These are phyloP conservation scores for Pseudevernia furfuracea DNA, from an alignment of 495 filamentous ascomycete species.

Conservation along the genomic window DNA sequence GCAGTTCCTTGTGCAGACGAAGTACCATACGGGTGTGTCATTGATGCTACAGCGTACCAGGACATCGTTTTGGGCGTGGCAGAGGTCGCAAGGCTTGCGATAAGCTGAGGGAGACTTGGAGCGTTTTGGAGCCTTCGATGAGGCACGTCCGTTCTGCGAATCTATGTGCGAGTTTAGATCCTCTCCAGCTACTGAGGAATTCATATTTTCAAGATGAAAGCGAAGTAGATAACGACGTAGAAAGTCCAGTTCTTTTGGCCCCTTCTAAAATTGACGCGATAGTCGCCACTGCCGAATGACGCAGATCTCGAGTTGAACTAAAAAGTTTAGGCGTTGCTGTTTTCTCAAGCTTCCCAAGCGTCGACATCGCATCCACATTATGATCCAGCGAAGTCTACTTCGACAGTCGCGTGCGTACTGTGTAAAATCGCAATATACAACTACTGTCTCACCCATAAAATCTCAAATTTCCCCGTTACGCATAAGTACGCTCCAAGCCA, in stretches of 20 bases:
- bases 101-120: slow-evolving; percentile 23
- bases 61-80: slow-evolving; percentile 18
- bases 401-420: slow-evolving; percentile 10
- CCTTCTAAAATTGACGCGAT: background rate
- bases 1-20: slow-evolving; percentile 25
- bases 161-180: no score
- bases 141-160: no score
- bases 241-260: background rate
- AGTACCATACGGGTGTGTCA: slow-evolving; percentile 20
- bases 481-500: slow-evolving; percentile 11
- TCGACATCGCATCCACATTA: slow-evolving; percentile 4
- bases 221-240: background rate
- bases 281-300: slow-evolving; percentile 17
- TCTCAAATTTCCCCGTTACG: slow-evolving; percentile 13
- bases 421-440: background rate
- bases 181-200: background rate
- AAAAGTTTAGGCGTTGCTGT: background rate
- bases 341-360: background rate
- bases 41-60: slow-evolving; percentile 25
- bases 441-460: slow-evolving; percentile 5
- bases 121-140: slow-evolving; percentile 10
- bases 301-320: slow-evolving; percentile 11
- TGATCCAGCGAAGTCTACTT: slow-evolving; percentile 25
- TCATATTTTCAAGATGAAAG: background rate
- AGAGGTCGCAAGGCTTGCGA: slow-evolving; percentile 24